Evolutionary conservation across 257 asterid genomes (phyloP), one percentile per base, ranked within the genome.

Genomic region (Haberlea rhodopensis): DNA sequence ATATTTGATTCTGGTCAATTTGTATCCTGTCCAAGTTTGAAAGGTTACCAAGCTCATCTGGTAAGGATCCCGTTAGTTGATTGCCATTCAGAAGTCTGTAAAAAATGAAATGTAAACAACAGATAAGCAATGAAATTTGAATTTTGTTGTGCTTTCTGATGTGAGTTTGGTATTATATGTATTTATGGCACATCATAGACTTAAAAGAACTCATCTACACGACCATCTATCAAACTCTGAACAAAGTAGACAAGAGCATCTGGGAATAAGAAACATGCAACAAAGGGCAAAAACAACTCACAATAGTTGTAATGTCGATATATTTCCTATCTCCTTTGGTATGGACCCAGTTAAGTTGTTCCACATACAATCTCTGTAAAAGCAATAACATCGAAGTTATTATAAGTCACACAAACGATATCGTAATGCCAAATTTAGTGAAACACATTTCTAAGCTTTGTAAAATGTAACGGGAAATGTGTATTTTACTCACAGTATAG

Each of bases 71-170:
- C 2, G 89, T 94, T 29, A 94, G 88, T 49, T 83, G 72, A 75
- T 94, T 94, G 73, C 99, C 99, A 73, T 88, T 94, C 63, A 94
- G 82, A 75, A 94, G 97, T 86, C 99, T 94, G 85, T 51, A 76
- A 68, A 58, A 57, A 68, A 15, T 65, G 60, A 56, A 65, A 51
- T 37, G 48, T 61, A 69, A 67, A 52, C 20, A 21, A 43, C 26
- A 34, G 23, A 37, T 37, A 58, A 64, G 53, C 31, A 27, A 49
- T 37, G 43, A 27, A 65, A 28, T 51, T 52, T 60, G 43, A 11
- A 63, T 15, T 10, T 16, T 15, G 51, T 6, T 72, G 66, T 32
- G 54, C 22, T 53, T 62, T 66, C 22, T 51, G 16, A 37, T 20
- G 54, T 32, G 76, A 64, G 23, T 24, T 37, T 0, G 37, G 27